Percentiles rank a stretch among this genome's conserved stretches.
Evolutionary conservation across 1,139 yeast species (phyloP).

Genomic region (Sugiyamaella neomexicana): DNA sequence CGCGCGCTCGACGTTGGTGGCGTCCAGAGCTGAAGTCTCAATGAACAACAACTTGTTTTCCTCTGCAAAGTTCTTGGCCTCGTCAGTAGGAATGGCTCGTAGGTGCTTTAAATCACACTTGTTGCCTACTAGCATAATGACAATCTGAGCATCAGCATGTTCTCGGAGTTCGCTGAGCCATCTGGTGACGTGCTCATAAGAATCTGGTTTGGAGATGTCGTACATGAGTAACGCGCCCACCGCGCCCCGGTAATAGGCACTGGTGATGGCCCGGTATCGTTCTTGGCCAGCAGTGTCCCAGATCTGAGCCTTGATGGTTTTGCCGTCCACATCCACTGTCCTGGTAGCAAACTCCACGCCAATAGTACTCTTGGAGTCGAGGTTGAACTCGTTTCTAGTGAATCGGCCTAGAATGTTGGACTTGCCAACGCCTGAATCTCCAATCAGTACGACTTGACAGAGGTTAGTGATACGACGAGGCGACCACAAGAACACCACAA

Average conservation of each 20-base stretch:
- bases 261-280: slow-evolving; percentile 94
- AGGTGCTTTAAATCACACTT: slow-evolving; percentile 94
- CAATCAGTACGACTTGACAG: slow-evolving; percentile 85
- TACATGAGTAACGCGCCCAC: slow-evolving; percentile 96
- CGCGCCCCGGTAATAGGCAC: slow-evolving; percentile 97
- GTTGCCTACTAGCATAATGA: slow-evolving; percentile 94
- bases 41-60: slow-evolving; percentile 91
- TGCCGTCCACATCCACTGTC: slow-evolving; percentile 91
- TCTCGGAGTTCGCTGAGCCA: slow-evolving; percentile 96
- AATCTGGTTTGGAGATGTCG: slow-evolving; percentile 90
- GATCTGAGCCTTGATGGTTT: slow-evolving; percentile 94
- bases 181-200: slow-evolving; percentile 89
- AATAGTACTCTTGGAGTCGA: slow-evolving; percentile 91
- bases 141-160: slow-evolving; percentile 96
- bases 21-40: slow-evolving; percentile 95
- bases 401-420: slow-evolving; percentile 91
- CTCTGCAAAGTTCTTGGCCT: slow-evolving; percentile 90
- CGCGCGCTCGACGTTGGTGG: slow-evolving; percentile 92
- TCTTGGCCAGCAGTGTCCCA: slow-evolving; percentile 99
- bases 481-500: too few species aligned
- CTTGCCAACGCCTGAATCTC: slow-evolving; percentile 97
- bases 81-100: slow-evolving; percentile 97
- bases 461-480: background rate
- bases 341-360: slow-evolving; percentile 99
- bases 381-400: slow-evolving; percentile 92